phyloP scores from a whole-genome alignment of 1,284 basidiomycete genomes.

The Coniferiporia weirii region DNA sequence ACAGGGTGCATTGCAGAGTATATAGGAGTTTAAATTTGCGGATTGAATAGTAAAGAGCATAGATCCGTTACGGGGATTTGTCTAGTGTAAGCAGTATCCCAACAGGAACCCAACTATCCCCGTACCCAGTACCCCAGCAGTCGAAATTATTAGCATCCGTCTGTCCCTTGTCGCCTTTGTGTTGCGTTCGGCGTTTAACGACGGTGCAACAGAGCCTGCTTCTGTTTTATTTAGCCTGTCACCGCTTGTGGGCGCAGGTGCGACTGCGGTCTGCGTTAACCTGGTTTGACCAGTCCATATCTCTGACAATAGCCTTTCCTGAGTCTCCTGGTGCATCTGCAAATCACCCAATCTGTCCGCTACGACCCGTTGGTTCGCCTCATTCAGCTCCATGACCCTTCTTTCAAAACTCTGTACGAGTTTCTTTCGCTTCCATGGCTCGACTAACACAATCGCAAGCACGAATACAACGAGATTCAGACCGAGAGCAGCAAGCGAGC shows the following conservation, averaged over 20 bases:
- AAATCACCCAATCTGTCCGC: conserved; percentile 45
- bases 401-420: conserved; percentile 84
- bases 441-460: conserved; percentile 80
- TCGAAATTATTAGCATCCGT: conserved; percentile 16
- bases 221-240: not conserved
- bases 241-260: not conserved
- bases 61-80: not conserved
- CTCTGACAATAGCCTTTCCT: conserved; percentile 34
- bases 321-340: conserved; percentile 45
- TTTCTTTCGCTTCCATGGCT: conserved; percentile 87
- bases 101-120: conserved; percentile 23
- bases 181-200: not conserved
- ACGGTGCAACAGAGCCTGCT: not conserved
- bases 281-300: not conserved
- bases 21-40: conserved; percentile 29
- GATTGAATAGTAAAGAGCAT: not conserved
- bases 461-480: conserved; percentile 88
- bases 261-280: not conserved
- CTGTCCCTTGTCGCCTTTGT: conserved; percentile 7
- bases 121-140: conserved; percentile 22
- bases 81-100: not conserved
- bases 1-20: conserved; percentile 44
- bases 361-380: conserved; percentile 45
- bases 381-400: conserved; percentile 72
- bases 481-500: conserved; percentile 74